Base-by-base conservation (phyloP, 106 monocot species). In the Dioscorea zingiberensis region DNA sequence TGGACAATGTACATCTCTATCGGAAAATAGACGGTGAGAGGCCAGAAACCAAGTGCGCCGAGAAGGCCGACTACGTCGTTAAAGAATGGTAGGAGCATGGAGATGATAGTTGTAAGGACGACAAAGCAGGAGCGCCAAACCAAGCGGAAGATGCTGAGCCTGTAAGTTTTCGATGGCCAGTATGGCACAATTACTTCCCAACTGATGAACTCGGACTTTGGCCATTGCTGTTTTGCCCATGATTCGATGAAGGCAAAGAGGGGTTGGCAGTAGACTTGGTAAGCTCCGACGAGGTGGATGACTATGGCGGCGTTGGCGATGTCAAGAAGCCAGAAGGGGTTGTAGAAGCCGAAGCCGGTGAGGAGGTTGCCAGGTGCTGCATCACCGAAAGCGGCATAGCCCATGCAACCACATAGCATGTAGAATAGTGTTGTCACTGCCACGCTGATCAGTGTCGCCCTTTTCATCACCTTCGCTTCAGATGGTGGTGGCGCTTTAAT, bases 61-160 rank as follows among this genome's bases (percentile, higher is more conserved):
- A 95, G 73, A 55, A 95, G 55, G 13, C 91, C 95, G 4, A 95
- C 87, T 1, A 95, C 85, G 70, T 95, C 95, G 73, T 91, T 91
- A 85, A 95, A 95, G 76, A 95, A 94, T 0, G 94, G 94, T 0
- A 95, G 72, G 13, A 95, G 80, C 91, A 91, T 95, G 30, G 95
- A 80, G 32, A 95, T 79, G 58, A 88, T 13, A 16, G 95, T 91
- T 7, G 95, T 91, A 18, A 74, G 7, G 16, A 75, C 54, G 1
- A 95, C 91, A 77, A 87, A 95, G 2, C 61, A 70, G 9, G 91
- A 70, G 14, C 94, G 62, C 94, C 94, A 95, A 1, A 81, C 73
- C 11, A 95, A 63, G 22, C 94, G 69, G 78, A 90, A 95, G 55
- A 77, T 63, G 78, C 64, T 90, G 74, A 87, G 56, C 8, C 54